Evolutionary conservation across 495 filamentous ascomycete species (phyloP), one percentile per base, ranked within the genome.

Genomic region (Podospora fimiseda): DNA sequence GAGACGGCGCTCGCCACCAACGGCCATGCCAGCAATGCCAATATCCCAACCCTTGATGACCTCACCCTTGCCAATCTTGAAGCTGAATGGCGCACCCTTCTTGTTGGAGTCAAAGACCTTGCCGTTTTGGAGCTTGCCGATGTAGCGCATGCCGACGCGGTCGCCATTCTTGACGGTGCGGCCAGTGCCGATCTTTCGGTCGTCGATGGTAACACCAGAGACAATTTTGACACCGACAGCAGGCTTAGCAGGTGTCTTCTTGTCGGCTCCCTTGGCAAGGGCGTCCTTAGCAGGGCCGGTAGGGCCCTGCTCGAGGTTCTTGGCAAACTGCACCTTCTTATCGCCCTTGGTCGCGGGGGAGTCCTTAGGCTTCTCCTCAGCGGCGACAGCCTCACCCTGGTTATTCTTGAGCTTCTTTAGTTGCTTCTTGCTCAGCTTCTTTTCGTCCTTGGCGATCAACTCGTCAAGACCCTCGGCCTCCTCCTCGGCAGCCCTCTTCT

Each of bases 41-140:
- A 96, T 82, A 66, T 99, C 94, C 93, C 92, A 96, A 59, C 93
- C 93, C 80, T 95, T 91, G 75, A 99, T 97, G 59, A 99, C 93
- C 65, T 96, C 89, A 52, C 90, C 90, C 67, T 81, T 81, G 58
- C 94, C 93, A 45, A 95, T 79, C 71, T 89, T 92, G 84, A 97
- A 96, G 60, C 76, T 79, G 75, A 99, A 99, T 16, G 94, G 91
- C 73, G 91, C 87, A 59, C 93, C 93, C 75, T 92, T 95, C 78
- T 95, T 97, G 80, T 97, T 97, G 59, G 88, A 72, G 70, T 97
- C 93, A 62, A 99, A 99, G 53, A 90, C 80, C 73, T 96, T 95
- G 70, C 89, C 88, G 68, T 91, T 83, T 63, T 82, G 79, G 53
- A 90, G 83, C 80, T 97, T 99, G 61, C 93, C 93, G 65, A 99